Evolutionary conservation across 805 yeast genomes (phyloP).

Genomic region (Metschnikowia bowlesiae): DNA sequence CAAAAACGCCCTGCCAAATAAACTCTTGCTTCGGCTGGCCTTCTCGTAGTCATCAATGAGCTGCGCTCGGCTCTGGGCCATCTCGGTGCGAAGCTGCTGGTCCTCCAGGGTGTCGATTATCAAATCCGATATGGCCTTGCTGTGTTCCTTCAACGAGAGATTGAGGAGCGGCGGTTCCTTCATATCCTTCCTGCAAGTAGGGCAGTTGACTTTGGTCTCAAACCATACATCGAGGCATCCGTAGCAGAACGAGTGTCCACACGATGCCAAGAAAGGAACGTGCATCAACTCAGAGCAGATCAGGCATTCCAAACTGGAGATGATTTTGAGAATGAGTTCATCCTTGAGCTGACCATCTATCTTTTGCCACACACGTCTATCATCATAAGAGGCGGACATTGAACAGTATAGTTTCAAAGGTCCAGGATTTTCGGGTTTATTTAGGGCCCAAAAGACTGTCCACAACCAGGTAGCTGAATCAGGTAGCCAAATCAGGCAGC

Average conservation of each 20-base stretch:
- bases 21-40: slow-evolving; percentile 32
- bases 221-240: slow-evolving; percentile 63
- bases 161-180: slow-evolving; percentile 51
- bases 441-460: neutral
- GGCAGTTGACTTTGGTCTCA: slow-evolving; percentile 54
- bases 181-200: slow-evolving; percentile 56
- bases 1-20: slow-evolving; percentile 51
- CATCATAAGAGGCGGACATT: slow-evolving; percentile 16
- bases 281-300: slow-evolving; percentile 69
- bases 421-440: too few relatives aligned
- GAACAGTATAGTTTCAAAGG: too few relatives aligned
- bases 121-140: slow-evolving; percentile 34
- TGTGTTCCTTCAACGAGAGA: slow-evolving; percentile 45
- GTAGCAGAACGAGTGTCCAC: slow-evolving; percentile 78
- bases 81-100: slow-evolving; percentile 18
- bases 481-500: too few relatives aligned
- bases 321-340: slow-evolving; percentile 18
- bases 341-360: slow-evolving; percentile 21
- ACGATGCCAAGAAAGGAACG: slow-evolving; percentile 56
- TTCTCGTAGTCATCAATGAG: slow-evolving; percentile 32
- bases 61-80: slow-evolving; percentile 24
- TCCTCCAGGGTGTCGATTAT: slow-evolving; percentile 32
- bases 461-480: too few relatives aligned
- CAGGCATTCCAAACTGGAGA: slow-evolving; percentile 46
- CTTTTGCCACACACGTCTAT: slow-evolving; percentile 11